A percentile compares a stretch with the other conserved stretches of the same genome.
phyloP scores from a whole-genome alignment of 768 basidiomycete genomes.

The Suillus weaverae region DNA sequence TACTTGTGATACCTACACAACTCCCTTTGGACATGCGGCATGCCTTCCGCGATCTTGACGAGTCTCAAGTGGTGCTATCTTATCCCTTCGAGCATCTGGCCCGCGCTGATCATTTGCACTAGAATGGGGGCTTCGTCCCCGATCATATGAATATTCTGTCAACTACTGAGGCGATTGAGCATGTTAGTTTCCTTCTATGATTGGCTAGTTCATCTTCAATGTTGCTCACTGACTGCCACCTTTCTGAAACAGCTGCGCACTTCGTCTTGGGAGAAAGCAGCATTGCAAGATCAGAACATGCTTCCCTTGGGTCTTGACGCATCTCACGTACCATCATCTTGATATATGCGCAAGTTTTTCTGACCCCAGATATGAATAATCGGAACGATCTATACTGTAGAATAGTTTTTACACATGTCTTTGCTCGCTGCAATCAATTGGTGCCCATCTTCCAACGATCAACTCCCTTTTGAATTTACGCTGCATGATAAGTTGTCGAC shows the following conservation, averaged over 20 bases:
- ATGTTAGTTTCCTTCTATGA: slow-evolving; percentile 43
- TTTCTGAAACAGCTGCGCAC: slow-evolving; percentile 45
- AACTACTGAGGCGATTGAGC: slow-evolving; percentile 51
- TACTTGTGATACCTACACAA: slow-evolving; percentile 69
- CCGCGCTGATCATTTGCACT: background rate
- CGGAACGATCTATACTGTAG: background rate
- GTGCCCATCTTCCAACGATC: background rate
- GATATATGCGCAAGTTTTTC: background rate
- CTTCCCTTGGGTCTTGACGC: slow-evolving; percentile 56
- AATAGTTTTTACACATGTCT: background rate
- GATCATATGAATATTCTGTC: slow-evolving; percentile 80
- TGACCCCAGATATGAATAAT: background rate
- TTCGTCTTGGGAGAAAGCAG: slow-evolving; percentile 48
- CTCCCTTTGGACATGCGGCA: slow-evolving; percentile 69
- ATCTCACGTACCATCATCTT: slow-evolving; percentile 20
- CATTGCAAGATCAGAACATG: slow-evolving; percentile 51
- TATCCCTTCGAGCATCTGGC: background rate
- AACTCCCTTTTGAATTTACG: background rate
- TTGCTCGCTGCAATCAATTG: background rate
- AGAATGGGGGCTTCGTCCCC: slow-evolving; percentile 56
- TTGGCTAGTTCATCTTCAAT: background rate
- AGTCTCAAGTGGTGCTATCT: slow-evolving; percentile 52
- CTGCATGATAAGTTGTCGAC: background rate
- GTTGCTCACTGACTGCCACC: background rate
- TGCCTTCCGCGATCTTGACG: slow-evolving; percentile 70